Evolutionary conservation across 2,329 filamentous ascomycete species (phyloP).

Genomic region (Fusarium sp.): DNA sequence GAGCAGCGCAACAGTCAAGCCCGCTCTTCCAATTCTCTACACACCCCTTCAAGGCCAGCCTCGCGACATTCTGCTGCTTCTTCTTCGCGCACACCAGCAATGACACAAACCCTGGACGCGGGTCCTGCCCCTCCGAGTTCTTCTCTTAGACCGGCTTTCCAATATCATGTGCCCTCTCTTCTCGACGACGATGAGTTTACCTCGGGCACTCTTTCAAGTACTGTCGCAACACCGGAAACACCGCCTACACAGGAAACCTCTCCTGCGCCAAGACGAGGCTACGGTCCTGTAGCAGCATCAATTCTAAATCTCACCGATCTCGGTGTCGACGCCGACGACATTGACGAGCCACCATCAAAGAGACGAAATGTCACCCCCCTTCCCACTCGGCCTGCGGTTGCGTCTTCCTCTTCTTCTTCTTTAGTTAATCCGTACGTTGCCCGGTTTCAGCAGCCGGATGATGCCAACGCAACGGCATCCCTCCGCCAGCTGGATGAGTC

Average conservation of each 20-base stretch:
- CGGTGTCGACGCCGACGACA: conserved; percentile 8
- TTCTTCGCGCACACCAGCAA: neutral
- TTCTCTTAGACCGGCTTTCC: conserved; percentile 19
- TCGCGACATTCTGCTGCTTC: conserved; percentile 31
- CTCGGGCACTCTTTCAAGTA: neutral
- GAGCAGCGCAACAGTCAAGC: neutral
- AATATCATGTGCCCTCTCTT: conserved; percentile 32
- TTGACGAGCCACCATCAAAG: neutral
- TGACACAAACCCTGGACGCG: conserved; percentile 17
- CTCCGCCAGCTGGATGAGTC: conserved; percentile 43
- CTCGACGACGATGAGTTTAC: conserved; percentile 36
- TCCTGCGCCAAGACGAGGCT: conserved; percentile 18
- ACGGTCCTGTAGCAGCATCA: conserved; percentile 35
- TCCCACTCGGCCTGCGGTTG: neutral
- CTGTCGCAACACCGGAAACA: conserved; percentile 2
- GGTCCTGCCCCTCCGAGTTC: conserved; percentile 18
- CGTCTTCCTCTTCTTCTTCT: conserved; percentile 22
- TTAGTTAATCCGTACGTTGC: conserved; percentile 44
- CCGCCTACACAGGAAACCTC: neutral
- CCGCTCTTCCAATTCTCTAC: neutral
- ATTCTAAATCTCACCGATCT: conserved; percentile 32
- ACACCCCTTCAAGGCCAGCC: conserved; percentile 2
- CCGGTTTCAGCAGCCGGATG: conserved; percentile 45
- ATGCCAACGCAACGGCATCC: conserved; percentile 45
- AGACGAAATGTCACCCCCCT: neutral